Evolutionary conservation across 2,329 filamentous ascomycete species (phyloP), one percentile per base, ranked within the genome.

Genomic region (Aspergillus arachidicola): DNA sequence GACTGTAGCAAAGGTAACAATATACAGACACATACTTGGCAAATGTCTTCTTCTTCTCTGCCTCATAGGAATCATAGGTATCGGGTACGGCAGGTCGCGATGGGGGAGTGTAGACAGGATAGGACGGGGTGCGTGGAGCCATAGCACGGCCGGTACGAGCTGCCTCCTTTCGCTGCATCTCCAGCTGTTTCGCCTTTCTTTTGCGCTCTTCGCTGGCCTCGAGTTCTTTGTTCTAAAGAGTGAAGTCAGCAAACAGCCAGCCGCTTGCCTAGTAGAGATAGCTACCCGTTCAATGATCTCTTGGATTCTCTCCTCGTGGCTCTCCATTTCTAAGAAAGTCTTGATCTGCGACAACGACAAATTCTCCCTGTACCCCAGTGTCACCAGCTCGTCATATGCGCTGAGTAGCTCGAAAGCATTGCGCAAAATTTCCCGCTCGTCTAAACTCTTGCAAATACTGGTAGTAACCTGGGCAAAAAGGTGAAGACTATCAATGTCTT

Each of bases 251-350:
- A 58, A 60, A 30, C 30, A 28, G 28, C 28, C 28, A 57, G 45
- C 43, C 58, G n/a, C 51, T 38, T 23, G 38, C 32, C 54, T 78
- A 46, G 79, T 73, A 61, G 45, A 50, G 46, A 61, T 55, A 66
- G 57, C 66, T 87, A 94, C 91, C 77, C 93, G 86, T 66, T 93
- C 93, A 75, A 97, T 97, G 67, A 97, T 99, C 77, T 97, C 95
- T 80, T 99, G 95, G 71, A 99, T 98, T 76, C 95, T 89, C 85
- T 99, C 95, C 81, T 99, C 96, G 75, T 99, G 95, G 80, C 91
- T 95, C 80, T 99, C 95, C 95, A 99, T 99, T 76, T 98, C 96
- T 71, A 99, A 81, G 85, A 99, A 99, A 2, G 95, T 97, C 86
- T 96, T 97, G 84, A 99, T 99, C 82, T 99, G 96, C 80, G 89